Conservation (phyloP, 1,284 basidiomycete genomes). For the Ustilago hordei region DNA sequence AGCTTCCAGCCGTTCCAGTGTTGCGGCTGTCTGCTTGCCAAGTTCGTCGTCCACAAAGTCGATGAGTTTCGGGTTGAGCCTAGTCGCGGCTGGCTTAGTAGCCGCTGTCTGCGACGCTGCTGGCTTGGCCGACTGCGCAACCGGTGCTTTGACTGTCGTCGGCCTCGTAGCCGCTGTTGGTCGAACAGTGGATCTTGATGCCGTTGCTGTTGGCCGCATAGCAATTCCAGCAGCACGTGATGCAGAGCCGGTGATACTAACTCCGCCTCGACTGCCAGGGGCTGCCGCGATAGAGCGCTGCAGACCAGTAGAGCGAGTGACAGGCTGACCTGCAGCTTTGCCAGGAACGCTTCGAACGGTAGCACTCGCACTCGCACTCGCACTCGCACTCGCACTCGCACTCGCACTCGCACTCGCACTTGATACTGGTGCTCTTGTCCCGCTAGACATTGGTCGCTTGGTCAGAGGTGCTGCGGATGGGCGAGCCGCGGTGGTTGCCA, state of each 20-base stretch:
- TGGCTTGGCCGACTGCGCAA: not conserved
- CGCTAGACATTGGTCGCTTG: not conserved
- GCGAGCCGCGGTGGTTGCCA: conserved; percentile 3
- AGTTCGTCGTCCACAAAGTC: conserved; percentile 49
- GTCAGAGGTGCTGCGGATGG: not conserved
- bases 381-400: not conserved
- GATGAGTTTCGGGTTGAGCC: conserved; percentile 37
- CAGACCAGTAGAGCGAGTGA: conserved; percentile 16
- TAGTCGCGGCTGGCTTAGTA: conserved; percentile 9
- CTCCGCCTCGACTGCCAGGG: conserved; percentile 14
- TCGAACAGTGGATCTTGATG: conserved; percentile 1
- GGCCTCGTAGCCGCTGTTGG: not conserved
- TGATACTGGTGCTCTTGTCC: not conserved
- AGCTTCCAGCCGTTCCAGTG: conserved; percentile 19
- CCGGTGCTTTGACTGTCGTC: not conserved
- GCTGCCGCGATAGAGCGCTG: conserved; percentile 40
- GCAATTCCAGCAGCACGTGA: not conserved
- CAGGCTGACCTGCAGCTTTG: conserved; percentile 4
- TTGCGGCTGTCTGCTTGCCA: conserved; percentile 34
- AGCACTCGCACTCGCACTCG: not conserved
- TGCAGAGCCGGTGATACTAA: not conserved
- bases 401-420: not conserved
- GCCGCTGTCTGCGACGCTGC: not conserved
- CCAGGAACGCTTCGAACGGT: not conserved
- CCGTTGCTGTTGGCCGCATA: not conserved